These are phyloP conservation scores for Pyrus hybrid DNA, from an alignment of 331 rosid genomes.

Conservation along the genomic window DNA sequence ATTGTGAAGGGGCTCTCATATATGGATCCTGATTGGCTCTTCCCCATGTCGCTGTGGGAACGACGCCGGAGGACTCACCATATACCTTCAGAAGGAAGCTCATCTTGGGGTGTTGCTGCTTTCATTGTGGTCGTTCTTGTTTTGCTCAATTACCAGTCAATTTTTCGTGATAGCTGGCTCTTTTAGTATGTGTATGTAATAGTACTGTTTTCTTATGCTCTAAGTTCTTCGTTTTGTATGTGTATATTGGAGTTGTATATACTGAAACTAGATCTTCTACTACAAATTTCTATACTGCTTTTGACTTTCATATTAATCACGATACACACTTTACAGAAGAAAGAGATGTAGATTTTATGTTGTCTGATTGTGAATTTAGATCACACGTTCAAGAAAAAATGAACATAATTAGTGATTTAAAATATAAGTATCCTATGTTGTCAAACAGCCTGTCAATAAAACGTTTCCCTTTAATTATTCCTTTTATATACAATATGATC, in stretches of 20 bases:
- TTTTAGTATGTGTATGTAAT: background rate
- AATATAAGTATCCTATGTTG: background rate
- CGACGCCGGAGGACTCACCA: conserved; percentile 38
- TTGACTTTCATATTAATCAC: background rate
- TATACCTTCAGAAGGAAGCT: conserved; percentile 60
- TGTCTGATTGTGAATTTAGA: background rate
- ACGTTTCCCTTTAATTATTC: background rate
- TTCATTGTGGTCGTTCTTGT: conserved; percentile 59
- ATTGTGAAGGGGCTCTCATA: conserved; percentile 63
- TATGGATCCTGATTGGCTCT: conserved; percentile 47
- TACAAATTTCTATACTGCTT: background rate
- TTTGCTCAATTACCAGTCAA: conserved; percentile 56
- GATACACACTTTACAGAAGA: no score
- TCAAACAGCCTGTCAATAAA: background rate
- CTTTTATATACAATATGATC: background rate
- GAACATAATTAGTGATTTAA: no score
- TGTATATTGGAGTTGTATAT: background rate
- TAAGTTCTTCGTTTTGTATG: background rate
- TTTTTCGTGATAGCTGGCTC: conserved; percentile 70
- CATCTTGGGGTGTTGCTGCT: conserved; percentile 97
- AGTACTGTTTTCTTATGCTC: background rate
- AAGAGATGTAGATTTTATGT: background rate
- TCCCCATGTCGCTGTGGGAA: conserved; percentile 37
- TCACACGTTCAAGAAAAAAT: background rate
- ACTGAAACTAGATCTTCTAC: background rate